A percentile compares a stretch with the other conserved stretches of the same genome.
Evolutionary conservation across 106 monocot genomes (phyloP).

Genomic region (Acanthochlamys bracteata): DNA sequence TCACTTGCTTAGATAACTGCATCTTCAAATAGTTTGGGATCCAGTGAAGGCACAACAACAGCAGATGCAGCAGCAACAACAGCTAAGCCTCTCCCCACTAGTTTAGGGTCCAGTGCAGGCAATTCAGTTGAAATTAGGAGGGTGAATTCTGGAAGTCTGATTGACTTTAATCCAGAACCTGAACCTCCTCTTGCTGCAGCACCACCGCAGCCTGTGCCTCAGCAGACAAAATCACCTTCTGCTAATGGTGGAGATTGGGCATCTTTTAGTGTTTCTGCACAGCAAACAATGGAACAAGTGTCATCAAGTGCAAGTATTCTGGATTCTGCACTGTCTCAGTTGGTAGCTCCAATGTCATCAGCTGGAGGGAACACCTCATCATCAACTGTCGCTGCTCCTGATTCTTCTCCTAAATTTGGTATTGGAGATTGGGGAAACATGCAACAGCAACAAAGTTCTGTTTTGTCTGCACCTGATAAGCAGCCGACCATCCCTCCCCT

Average conservation of each 20-base stretch:
- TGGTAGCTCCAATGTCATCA: slow-evolving; percentile 27
- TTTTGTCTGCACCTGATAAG: slow-evolving; percentile 8
- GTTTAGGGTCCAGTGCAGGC: slow-evolving; percentile 34
- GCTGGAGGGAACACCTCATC: slow-evolving; percentile 16
- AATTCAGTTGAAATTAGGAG: slow-evolving; percentile 41
- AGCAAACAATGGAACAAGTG: slow-evolving; percentile 25
- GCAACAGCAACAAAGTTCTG: slow-evolving; percentile 33
- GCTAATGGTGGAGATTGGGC: slow-evolving; percentile 51
- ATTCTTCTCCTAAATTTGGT: slow-evolving; percentile 13
- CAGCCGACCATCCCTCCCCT: slow-evolving; percentile 13
- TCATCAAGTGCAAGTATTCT: slow-evolving; percentile 24
- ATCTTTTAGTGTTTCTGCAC: slow-evolving; percentile 38
- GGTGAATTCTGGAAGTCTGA: slow-evolving; percentile 53
- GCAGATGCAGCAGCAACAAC: too few relatives aligned
- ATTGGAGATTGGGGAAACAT: slow-evolving; percentile 12
- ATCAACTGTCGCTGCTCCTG: slow-evolving; percentile 11
- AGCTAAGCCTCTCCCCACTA: background rate
- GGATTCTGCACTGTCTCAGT: slow-evolving; percentile 34
- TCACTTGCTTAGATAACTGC: slow-evolving; percentile 35
- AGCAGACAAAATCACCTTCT: slow-evolving; percentile 12
- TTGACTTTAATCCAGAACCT: slow-evolving; percentile 66
- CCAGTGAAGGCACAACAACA: too few relatives aligned
- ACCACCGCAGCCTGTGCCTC: slow-evolving; percentile 18
- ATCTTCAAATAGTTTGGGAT: slow-evolving; percentile 41
- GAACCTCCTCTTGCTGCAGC: slow-evolving; percentile 33